Conservation (phyloP, 2,329 filamentous ascomycete genomes). For the Alternaria triticimaculans region DNA sequence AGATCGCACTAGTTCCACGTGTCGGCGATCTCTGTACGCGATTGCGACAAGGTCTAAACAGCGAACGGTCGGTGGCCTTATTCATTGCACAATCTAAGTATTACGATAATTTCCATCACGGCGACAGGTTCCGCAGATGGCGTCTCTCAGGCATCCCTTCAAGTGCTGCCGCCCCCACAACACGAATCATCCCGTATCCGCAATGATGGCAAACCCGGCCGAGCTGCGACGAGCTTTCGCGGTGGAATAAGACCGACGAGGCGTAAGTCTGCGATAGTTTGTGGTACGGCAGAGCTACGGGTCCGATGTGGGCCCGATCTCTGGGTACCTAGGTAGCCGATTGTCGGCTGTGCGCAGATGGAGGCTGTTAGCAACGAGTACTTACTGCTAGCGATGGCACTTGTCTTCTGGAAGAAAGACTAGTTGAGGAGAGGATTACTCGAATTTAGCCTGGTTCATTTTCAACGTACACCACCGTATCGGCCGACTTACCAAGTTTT, state of each 20-base stretch:
- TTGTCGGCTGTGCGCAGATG: not conserved
- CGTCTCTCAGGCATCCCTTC: not conserved
- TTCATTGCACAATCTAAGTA: not conserved
- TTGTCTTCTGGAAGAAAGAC: not conserved
- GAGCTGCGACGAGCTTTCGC: not conserved
- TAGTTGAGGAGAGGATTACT: not conserved
- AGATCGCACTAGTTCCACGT: constrained; percentile 7
- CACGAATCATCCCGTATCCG: not conserved
- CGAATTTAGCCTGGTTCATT: not conserved
- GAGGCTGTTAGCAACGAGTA: not conserved
- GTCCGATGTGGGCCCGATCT: not conserved
- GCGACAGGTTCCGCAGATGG: not conserved
- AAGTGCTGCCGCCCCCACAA: not conserved
- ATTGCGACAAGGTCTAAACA: not conserved
- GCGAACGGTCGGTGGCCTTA: not conserved
- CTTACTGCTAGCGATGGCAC: not conserved
- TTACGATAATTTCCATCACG: not conserved
- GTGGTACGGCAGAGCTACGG: not conserved
- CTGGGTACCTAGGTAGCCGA: not conserved
- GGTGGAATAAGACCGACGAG: not conserved
- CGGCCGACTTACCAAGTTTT: not conserved
- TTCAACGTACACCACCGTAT: not conserved
- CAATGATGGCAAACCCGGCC: not conserved
- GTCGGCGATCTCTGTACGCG: not conserved
- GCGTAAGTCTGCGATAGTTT: not conserved